Evolutionary conservation across 352 stramenopile species (phyloP).

Genomic region (Phytophthora lateralis): DNA sequence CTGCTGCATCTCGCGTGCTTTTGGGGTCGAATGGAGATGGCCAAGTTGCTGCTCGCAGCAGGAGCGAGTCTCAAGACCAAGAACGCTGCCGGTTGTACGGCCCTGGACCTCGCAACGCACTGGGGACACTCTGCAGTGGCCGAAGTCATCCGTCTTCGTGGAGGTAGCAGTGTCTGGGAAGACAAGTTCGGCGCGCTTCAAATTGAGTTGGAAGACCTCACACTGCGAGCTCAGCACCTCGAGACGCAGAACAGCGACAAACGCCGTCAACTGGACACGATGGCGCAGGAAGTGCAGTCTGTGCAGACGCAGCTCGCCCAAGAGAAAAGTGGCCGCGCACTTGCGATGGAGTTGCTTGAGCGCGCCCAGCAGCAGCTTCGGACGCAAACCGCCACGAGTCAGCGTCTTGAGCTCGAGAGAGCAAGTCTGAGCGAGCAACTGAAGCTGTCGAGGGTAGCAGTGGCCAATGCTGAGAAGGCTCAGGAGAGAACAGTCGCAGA

Average conservation of each 20-base stretch:
- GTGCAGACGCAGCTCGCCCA: conserved; percentile 51
- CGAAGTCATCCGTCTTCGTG: conserved; percentile 68
- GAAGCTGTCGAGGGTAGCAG: conserved; percentile 34
- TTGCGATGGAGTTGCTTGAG: conserved; percentile 16
- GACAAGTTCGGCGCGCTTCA: conserved; percentile 76
- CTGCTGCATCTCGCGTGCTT: conserved; percentile 78
- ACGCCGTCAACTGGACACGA: conserved; percentile 19
- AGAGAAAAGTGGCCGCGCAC: conserved; percentile 41
- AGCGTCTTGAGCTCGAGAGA: conserved; percentile 23
- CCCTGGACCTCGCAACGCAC: conserved; percentile 71
- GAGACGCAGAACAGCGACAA: conserved; percentile 41
- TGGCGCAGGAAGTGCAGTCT: conserved; percentile 37
- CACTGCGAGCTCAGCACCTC: conserved; percentile 21
- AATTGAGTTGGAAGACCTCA: conserved; percentile 62
- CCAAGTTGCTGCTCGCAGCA: conserved; percentile 61
- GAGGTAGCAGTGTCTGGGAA: conserved; percentile 74
- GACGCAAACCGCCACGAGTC: conserved; percentile 3
- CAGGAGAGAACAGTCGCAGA: conserved; percentile 34
- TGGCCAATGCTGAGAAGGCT: conserved; percentile 36
- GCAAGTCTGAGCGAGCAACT: conserved; percentile 22
- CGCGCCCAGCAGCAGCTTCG: conserved; percentile 13
- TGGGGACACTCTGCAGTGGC: conserved; percentile 76
- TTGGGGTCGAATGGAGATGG: conserved; percentile 69
- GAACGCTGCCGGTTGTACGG: conserved; percentile 71
- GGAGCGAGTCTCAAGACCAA: conserved; percentile 76